Conservation (phyloP, 2,329 filamentous ascomycete genomes). For the Thelonectria discophora region DNA sequence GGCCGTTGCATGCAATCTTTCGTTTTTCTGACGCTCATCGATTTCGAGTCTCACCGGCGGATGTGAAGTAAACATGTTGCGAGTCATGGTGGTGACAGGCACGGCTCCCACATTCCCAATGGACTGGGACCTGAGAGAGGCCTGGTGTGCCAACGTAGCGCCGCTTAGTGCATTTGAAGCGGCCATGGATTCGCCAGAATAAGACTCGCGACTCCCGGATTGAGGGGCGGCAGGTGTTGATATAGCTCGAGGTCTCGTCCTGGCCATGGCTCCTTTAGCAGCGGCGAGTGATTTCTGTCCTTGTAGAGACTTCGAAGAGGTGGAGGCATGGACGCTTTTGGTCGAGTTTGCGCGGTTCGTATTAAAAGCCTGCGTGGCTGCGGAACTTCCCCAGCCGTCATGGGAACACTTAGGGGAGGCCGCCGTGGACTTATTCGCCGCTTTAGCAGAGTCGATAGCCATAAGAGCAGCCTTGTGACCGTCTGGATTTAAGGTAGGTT, state of each 20-base stretch:
- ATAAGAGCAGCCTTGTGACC: conserved; percentile 80
- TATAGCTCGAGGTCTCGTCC: conserved; percentile 67
- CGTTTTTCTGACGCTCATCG: conserved; percentile 76
- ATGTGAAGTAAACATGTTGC: conserved; percentile 80
- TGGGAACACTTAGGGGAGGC: conserved; percentile 33
- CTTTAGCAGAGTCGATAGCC: conserved; percentile 57
- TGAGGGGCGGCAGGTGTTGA: conserved; percentile 64
- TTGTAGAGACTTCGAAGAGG: conserved; percentile 54
- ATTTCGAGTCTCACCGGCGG: conserved; percentile 77
- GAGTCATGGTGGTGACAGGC: conserved; percentile 72
- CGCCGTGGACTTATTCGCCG: conserved; percentile 40
- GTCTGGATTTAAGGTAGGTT: conserved; percentile 69
- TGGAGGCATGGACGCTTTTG: conserved; percentile 31
- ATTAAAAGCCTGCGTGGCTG: conserved; percentile 72
- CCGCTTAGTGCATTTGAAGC: conserved; percentile 76
- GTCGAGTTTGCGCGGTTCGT: conserved; percentile 47
- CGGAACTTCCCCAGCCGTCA: conserved; percentile 69
- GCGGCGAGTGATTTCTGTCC: conserved; percentile 75
- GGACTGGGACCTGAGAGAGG: conserved; percentile 55
- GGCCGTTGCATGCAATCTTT: conserved; percentile 81
- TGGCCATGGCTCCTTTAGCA: conserved; percentile 78
- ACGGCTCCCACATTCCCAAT: conserved; percentile 71
- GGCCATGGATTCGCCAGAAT: conserved; percentile 50
- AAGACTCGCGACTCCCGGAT: conserved; percentile 10
- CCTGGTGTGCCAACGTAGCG: conserved; percentile 72